Evolutionary conservation across 2,329 filamentous ascomycete genomes (phyloP), one percentile per base, ranked within the genome.

Genomic region (Lecanicillium sp.): DNA sequence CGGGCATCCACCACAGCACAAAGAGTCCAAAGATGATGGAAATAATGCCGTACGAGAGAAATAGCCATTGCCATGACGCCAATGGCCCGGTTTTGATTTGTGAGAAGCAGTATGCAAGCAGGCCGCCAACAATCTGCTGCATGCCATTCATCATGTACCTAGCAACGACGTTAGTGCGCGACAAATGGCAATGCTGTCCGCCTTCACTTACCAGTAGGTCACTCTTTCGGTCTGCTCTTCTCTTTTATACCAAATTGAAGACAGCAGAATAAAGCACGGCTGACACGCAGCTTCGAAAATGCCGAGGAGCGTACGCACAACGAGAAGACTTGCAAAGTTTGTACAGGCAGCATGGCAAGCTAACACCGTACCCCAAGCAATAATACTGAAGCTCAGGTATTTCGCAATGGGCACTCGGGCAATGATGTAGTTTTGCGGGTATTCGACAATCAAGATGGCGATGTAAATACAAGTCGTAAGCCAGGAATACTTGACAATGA

Each of bases 391-490:
- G 29, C 71, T 69, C 5, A 84, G 69, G 43, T 81, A 83, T 52
- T 84, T 84, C 39, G 76, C 80, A 33, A 84, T 73, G 5, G 80
- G 81, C 1, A 83, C 73, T 19, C 77, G 71, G 33, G 78, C 68
- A 40, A 82, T 61, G 48, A 66, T 55, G 49, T 51, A 63, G 57
- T 81, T 84, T 55, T 81, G 81, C 0, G 83, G 83, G 51, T 84
- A 86, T 56, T 87, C 82, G 46, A 84, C 81, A 33, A 80, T 59
- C 9, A 87, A 64, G 15, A 85, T 77, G 37, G 75, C 79, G 44
- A 86, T 78, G 62, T 86, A 87, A 46, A 87, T 83, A 66, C 78
- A 84, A 11, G 80, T 84, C 0, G 78, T 83, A 37, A 87, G 64
- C 82, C 82, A 87, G 17, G 69, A 72, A 55, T 77, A 87, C 66